Base-by-base conservation (phyloP, 176 grass and related monocot genomes). In the Tillandsia leiboldiana region DNA sequence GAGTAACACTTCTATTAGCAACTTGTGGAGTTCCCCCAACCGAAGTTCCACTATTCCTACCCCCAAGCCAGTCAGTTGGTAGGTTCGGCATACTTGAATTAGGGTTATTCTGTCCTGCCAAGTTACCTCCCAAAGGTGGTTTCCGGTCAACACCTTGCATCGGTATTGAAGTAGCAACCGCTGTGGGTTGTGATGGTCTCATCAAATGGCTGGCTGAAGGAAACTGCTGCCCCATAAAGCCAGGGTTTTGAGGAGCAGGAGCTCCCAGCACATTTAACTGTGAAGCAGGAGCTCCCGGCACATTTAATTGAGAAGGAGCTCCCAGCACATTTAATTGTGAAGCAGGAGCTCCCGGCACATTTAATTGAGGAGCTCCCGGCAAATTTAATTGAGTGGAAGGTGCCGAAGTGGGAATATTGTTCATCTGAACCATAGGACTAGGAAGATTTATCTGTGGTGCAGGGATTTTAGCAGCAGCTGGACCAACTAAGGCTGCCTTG, bases 1-100 rank as follows among this genome's bases (percentile, higher is more conserved):
- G 75, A 77, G 85, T 51, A 76, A 85, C 53, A 67, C 79, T 75
- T 82, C 67, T 66, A 64, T 64, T 75, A 74, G 82, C 50, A 86
- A 76, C 70, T 81, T 94, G 95, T 29, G 82, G 71, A 66, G 72
- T 75, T 26, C 65, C 63, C 12, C 87, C 86, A 64, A 76, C 26
- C 17, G 77, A 79, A 62, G 83, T 77, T 83, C 84, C 82, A 70
- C 67, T 81, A 48, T 29, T 87, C 72, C 84, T 90, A 79, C 84
- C 75, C 65, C 80, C 76, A 78, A 93, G 90, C 95, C 87, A 99
- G 79, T 99, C 95, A 23, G 87, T 94, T 22, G 95, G 83, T 71
- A 93, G 64, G 69, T 76, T 90, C 70, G 80, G 0, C 11, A 77
- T 79, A 24, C 28, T 77, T 71, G 83, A 78, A 86, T 63, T 73